phyloP scores from a whole-genome alignment of 306 rosid genomes.

The Coriaria nepalensis region DNA sequence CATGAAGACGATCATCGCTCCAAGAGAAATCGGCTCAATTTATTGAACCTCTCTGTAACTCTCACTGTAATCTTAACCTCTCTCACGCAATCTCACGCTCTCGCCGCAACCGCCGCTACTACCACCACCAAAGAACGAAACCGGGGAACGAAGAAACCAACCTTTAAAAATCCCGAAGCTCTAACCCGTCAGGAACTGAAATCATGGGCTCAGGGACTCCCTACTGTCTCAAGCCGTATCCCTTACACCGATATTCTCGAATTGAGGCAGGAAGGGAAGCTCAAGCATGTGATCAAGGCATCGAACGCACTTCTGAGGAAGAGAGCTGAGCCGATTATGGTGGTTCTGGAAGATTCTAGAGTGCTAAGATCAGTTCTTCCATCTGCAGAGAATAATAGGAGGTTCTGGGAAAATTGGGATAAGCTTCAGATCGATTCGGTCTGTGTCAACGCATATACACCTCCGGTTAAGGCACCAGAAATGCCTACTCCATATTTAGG shows the following conservation, averaged over 20 bases:
- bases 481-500: slow-evolving; percentile 43
- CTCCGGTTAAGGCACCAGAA: slow-evolving; percentile 63
- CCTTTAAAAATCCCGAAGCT: slow-evolving; percentile 44
- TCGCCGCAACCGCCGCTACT: slow-evolving; percentile 23
- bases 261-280: slow-evolving; percentile 41
- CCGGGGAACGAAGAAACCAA: slow-evolving; percentile 35
- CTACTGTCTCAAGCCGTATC: slow-evolving; percentile 54
- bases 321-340: slow-evolving; percentile 39
- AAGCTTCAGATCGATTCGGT: slow-evolving; percentile 41
- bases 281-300: slow-evolving; percentile 66
- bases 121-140: slow-evolving; percentile 33
- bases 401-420: slow-evolving; percentile 70
- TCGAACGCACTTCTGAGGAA: slow-evolving; percentile 26
- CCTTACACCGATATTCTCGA: slow-evolving; percentile 58
- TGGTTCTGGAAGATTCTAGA: slow-evolving; percentile 67
- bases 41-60: slow-evolving; percentile 55
- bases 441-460: slow-evolving; percentile 70
- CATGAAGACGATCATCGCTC: slow-evolving; percentile 12
- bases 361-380: slow-evolving; percentile 71
- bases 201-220: slow-evolving; percentile 63
- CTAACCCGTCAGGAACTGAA: slow-evolving; percentile 58
- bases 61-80: slow-evolving; percentile 64
- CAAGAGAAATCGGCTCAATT: slow-evolving; percentile 22
- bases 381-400: slow-evolving; percentile 32
- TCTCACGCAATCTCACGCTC: slow-evolving; percentile 30